Base-by-base conservation (phyloP, 1,284 basidiomycete genomes). In the Microbotryum intermedium region DNA sequence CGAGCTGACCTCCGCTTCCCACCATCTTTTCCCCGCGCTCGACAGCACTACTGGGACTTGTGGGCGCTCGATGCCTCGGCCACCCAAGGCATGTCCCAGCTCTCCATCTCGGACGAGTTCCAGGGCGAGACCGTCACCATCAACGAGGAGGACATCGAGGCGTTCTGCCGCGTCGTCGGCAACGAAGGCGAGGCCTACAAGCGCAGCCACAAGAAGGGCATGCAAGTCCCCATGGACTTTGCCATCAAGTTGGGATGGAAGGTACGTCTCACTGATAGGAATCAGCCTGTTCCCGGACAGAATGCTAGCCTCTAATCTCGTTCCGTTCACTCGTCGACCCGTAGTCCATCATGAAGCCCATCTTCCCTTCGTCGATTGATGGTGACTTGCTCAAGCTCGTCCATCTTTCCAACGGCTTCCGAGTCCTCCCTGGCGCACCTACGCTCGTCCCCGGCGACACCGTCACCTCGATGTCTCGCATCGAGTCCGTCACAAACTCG, bases 201-300 rank as follows among this genome's bases (percentile, higher is more conserved):
- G 81, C 79, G 81, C 28, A 83, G 89, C 55, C 84, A 80, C 58
- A 81, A 84, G 50, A 79, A 77, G 34, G 82, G 62, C 57, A 63
- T 67, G 66, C 58, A 65, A 55, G 54, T 90, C 42, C 94, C 94
- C 0, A 95, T 98, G 90, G 95, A 98, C 79, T 97, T 95, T 73
- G 91, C 92, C 58, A 98, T 98, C 72, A 93, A 97, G 61, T 87
- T 92, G 52, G 92, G 93, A 49, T 97, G 94, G 93, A 85, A 91
- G 84, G 89, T 89, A 72, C 67, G 84, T 76, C 16, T 23, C 48
- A n/a, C 29, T 48, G 53, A 56, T 23, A 28, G 53, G 23, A 23
- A 18, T 18, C 10, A 2, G 7, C 10, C 20, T n/a, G 7, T 39
- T 53, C 25, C 29, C 7, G 21, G 4, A 9, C 13, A 16, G 2